These are phyloP conservation scores for Pancytospora philotis DNA, from an alignment of 371 early-diverging fungal genomes.

Conservation along the genomic window DNA sequence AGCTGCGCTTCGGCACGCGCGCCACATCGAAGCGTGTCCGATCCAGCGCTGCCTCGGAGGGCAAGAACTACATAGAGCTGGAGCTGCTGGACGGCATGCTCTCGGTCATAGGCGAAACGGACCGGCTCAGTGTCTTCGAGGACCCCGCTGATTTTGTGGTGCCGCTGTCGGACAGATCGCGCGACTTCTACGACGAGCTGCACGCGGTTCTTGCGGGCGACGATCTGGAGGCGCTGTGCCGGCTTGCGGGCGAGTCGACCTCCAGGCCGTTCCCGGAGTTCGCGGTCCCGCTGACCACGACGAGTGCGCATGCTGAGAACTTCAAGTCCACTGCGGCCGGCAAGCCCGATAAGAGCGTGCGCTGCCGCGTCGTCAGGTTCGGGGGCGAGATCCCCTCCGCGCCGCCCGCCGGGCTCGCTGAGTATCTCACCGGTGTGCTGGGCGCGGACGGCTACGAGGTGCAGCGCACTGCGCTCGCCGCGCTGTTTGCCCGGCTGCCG, in stretches of 20 bases:
- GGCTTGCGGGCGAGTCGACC: constrained; percentile 6
- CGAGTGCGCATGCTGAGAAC: constrained; percentile 17
- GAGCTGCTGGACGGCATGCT: constrained; percentile 6
- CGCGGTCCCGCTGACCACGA: constrained; percentile 12
- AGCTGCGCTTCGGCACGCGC: constrained; percentile 13
- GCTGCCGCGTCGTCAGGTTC: neutral
- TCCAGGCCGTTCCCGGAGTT: constrained; percentile 23
- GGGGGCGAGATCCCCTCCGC: constrained; percentile 1
- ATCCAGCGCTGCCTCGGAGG: neutral
- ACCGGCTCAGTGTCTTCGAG: constrained; percentile 19
- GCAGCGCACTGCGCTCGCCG: neutral
- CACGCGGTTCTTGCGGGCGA: constrained; percentile 13
- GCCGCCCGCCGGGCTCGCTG: neutral
- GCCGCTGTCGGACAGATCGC: constrained; percentile 3
- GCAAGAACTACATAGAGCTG: constrained; percentile 15
- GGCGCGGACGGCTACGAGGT: neutral
- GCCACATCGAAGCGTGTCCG: constrained; percentile 23
- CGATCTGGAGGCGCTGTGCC: constrained; percentile 13
- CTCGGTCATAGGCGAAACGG: neutral
- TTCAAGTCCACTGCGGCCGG: constrained; percentile 1
- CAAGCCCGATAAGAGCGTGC: neutral
- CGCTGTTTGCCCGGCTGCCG: neutral
- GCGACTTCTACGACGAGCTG: constrained; percentile 22
- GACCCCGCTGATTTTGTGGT: constrained; percentile 38
- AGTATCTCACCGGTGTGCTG: neutral